Base-by-base conservation (phyloP, 1,284 basidiomycete species). In the Naganishia liquefaciens region DNA sequence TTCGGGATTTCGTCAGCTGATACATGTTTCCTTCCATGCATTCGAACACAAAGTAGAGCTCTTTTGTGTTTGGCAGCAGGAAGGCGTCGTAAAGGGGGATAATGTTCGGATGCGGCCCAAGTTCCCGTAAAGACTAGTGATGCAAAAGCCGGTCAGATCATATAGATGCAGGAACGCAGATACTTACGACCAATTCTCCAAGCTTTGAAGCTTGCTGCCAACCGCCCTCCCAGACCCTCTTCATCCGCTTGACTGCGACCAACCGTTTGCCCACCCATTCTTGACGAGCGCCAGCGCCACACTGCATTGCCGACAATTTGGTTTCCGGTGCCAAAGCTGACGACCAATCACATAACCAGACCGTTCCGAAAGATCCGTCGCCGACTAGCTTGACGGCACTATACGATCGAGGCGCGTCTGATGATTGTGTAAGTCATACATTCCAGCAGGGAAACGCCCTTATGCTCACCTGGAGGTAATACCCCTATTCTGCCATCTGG, bases 21-120 rank as follows among this genome's bases (percentile, higher is more conserved):
- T 96, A 99, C 65, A 99, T 86, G 79, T 99, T 99, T 72, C 96
- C 96, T 80, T 99, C 96, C 96, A 99, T 99, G 76, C 93, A 94
- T 81, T 99, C 96, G 79, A 99, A 99, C 58, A 99, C 96, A 76
- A 99, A 98, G 80, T 98, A 97, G 71, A 99, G 90, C 80, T 99
- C 93, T 78, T 90, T 91, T 62, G 91, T 87, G 69, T 87, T 84
- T 1, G 94, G 94, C 53, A 94, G 87, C 71, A 98, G 89, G 81
- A 98, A 99, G 73, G 93, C 95, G 80, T 99, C 96, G 83, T 99
- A 99, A 69, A 99, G 84, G 60, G 96, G 94, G 76, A 99, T 98
- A 81, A 98, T 93, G 79, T 96, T 94, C 46, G 91, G 91, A 80
- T 99, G 96, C 76, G 89, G 88, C 37, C 94, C 88, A 74, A 99